Conservation (phyloP, 768 basidiomycete genomes). For the Tylopilus felleus region DNA sequence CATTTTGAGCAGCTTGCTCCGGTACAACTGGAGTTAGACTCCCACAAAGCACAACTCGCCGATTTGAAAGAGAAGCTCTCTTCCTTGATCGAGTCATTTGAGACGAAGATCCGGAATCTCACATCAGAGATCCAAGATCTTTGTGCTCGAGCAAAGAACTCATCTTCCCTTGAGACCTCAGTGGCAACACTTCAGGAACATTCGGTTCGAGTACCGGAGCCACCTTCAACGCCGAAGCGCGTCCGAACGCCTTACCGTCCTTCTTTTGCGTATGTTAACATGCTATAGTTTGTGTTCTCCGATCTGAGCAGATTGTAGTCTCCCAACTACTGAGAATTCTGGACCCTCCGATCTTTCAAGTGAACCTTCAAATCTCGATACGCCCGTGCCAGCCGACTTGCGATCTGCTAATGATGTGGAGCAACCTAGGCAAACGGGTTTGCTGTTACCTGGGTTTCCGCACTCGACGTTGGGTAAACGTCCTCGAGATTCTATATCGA, state of each 20-base stretch:
- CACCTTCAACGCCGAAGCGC: slow-evolving; percentile 34
- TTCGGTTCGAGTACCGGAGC: slow-evolving; percentile 25
- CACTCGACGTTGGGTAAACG: slow-evolving; percentile 63
- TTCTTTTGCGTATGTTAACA: slow-evolving; percentile 24
- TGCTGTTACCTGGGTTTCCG: slow-evolving; percentile 37
- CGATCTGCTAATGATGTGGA: slow-evolving; percentile 8
- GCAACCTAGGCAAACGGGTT: slow-evolving; percentile 12
- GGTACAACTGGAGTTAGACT: slow-evolving; percentile 47
- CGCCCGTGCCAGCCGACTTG: slow-evolving; percentile 5
- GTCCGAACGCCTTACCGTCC: slow-evolving; percentile 30
- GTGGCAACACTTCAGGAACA: slow-evolving; percentile 8
- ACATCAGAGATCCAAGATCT: slow-evolving; percentile 34
- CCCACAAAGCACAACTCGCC: slow-evolving; percentile 44
- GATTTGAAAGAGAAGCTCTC: slow-evolving; percentile 32
- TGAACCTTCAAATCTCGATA: slow-evolving; percentile 21
- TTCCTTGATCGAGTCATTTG: slow-evolving; percentile 30
- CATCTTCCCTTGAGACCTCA: slow-evolving; percentile 11
- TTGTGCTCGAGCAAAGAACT: slow-evolving; percentile 17
- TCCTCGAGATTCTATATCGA: slow-evolving; percentile 49
- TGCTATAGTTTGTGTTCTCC: not conserved
- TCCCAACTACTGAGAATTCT: slow-evolving; percentile 16
- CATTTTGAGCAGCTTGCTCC: slow-evolving; percentile 43
- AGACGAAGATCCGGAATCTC: slow-evolving; percentile 37
- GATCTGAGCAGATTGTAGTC: slow-evolving; percentile 20
- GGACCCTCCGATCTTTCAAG: slow-evolving; percentile 19